Conservation (phyloP, 441 rosid species). For the Aleurites moluccanus region DNA sequence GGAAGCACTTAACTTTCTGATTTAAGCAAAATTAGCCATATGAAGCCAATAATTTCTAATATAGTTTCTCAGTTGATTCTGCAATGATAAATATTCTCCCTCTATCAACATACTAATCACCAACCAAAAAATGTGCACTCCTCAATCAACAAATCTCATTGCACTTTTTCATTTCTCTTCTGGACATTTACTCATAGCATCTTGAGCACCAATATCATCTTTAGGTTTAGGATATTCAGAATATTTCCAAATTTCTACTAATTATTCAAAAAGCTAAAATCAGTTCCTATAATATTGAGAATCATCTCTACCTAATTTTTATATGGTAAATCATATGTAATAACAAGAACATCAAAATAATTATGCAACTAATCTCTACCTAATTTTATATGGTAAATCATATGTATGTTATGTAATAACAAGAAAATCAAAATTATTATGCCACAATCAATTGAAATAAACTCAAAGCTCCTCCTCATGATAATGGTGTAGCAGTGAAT, state of each 20-base stretch:
- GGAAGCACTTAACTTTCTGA: neutral
- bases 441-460: neutral
- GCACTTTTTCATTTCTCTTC: neutral
- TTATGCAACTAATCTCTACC: too few species aligned
- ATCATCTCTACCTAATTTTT: neutral
- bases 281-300: neutral
- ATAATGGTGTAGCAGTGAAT: neutral
- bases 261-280: neutral
- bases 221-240: neutral
- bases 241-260: neutral
- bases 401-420: too few species aligned
- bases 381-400: too few species aligned
- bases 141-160: neutral
- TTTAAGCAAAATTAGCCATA: neutral
- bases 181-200: neutral
- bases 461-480: neutral
- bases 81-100: neutral
- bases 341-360: neutral
- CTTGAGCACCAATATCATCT: neutral
- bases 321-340: too few species aligned
- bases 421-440: too few species aligned
- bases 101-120: neutral
- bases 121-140: neutral
- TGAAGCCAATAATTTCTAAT: neutral
- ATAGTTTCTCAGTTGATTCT: neutral